A percentile compares a stretch with the other conserved stretches of the same genome.
phyloP scores from a whole-genome alignment of 768 basidiomycete genomes.

The Clitopilus passeckerianus region DNA sequence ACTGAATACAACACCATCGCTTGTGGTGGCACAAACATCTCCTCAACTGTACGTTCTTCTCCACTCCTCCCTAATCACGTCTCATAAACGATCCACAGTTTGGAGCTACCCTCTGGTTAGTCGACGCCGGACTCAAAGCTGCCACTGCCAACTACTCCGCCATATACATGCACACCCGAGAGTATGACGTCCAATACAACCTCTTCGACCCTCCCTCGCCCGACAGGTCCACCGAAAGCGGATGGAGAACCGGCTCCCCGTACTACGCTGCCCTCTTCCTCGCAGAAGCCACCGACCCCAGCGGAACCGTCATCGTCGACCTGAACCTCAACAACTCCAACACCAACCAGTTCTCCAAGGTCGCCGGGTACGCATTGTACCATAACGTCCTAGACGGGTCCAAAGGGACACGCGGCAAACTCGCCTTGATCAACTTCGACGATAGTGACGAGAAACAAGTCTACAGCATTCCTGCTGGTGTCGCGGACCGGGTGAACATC shows the following conservation, averaged over 20 bases:
- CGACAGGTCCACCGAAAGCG: slow-evolving; percentile 15
- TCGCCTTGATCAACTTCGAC: slow-evolving; percentile 28
- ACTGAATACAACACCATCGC: slow-evolving; percentile 31
- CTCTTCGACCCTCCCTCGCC: slow-evolving; percentile 31
- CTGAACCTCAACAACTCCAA: slow-evolving; percentile 26
- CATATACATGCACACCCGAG: slow-evolving; percentile 30
- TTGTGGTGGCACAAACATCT: slow-evolving; percentile 31
- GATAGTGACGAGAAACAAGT: slow-evolving; percentile 12
- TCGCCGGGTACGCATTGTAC: slow-evolving; percentile 27
- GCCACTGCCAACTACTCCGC: slow-evolving; percentile 24
- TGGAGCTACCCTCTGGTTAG: slow-evolving; percentile 27
- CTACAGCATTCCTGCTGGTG: slow-evolving; percentile 18
- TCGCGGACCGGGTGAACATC: slow-evolving; percentile 14
- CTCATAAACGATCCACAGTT: slow-evolving; percentile 19
- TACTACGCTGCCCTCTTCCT: slow-evolving; percentile 31
- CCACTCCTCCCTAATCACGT: neutral
- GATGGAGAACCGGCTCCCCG: slow-evolving; percentile 26
- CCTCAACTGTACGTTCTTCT: slow-evolving; percentile 19
- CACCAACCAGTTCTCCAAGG: slow-evolving; percentile 14
- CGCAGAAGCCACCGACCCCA: slow-evolving; percentile 20
- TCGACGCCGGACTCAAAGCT: slow-evolving; percentile 29
- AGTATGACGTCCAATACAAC: slow-evolving; percentile 28
- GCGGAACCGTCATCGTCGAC: slow-evolving; percentile 25
- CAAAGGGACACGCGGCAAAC: slow-evolving; percentile 16
- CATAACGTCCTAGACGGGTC: slow-evolving; percentile 6